Percentiles rank a stretch among this genome's conserved stretches.
Evolutionary conservation across 2,329 filamentous ascomycete genomes (phyloP).

Genomic region (Xylariaceae sp.): DNA sequence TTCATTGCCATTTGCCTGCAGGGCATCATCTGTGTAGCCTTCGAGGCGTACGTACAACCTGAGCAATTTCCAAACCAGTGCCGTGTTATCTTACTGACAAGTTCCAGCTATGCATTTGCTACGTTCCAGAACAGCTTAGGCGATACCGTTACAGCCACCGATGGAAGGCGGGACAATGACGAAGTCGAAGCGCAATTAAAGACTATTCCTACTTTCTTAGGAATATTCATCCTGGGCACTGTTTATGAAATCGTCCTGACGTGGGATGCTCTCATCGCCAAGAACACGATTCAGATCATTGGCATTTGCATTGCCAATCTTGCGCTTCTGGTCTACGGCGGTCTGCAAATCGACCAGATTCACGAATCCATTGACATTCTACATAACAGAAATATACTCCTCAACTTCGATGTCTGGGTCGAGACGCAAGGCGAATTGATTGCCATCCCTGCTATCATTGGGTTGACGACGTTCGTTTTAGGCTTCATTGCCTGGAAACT

Average conservation of each 20-base stretch:
- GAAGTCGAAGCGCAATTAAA: constrained; percentile 52
- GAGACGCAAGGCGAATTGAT: constrained; percentile 74
- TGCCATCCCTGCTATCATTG: constrained; percentile 82
- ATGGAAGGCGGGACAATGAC: constrained; percentile 28
- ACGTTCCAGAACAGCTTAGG: constrained; percentile 69
- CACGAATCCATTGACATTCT: constrained; percentile 65
- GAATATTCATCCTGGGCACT: constrained; percentile 96
- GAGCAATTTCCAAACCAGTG: background rate
- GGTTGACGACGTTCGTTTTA: constrained; percentile 69
- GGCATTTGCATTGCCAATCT: constrained; percentile 91
- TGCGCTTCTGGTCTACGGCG: constrained; percentile 86
- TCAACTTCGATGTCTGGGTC: constrained; percentile 57
- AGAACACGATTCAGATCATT: constrained; percentile 98
- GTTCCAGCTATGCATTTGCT: constrained; percentile 77
- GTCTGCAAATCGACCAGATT: constrained; percentile 91
- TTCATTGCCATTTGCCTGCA: constrained; percentile 72
- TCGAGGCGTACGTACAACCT: constrained; percentile 73
- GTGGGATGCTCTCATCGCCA: constrained; percentile 88
- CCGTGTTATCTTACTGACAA: constrained; percentile 6
- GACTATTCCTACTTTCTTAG: constrained; percentile 91
- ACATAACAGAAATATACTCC: constrained; percentile 42
- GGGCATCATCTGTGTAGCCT: constrained; percentile 73
- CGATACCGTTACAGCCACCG: constrained; percentile 35
- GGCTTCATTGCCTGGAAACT: constrained; percentile 85
- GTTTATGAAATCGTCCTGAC: constrained; percentile 86